A percentile compares a stretch with the other conserved stretches of the same genome.
These are phyloP conservation scores for Chenopodium suecicum DNA, from an alignment of 148 eudicot genomes.

Conservation along the genomic window DNA sequence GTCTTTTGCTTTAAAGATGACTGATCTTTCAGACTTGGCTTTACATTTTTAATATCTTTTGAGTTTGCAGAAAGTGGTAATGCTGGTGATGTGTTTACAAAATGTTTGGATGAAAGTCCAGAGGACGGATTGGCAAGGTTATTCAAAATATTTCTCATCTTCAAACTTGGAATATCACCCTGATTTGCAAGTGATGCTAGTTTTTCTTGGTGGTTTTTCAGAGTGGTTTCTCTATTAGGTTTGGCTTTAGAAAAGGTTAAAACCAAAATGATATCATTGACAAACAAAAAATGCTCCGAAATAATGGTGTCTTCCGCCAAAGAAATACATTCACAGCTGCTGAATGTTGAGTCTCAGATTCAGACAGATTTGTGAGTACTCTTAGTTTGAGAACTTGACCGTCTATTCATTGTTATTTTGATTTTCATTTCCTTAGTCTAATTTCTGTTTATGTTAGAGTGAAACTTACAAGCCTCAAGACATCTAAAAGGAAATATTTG, in stretches of 20 bases:
- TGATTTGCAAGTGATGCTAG: constrained; percentile 17
- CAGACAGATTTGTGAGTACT: constrained; percentile 68
- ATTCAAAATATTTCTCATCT: constrained; percentile 6
- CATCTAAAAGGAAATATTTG: constrained; percentile 57
- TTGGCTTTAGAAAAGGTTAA: constrained; percentile 66
- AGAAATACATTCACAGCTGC: constrained; percentile 60
- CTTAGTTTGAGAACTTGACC: constrained; percentile 4
- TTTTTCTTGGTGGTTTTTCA: constrained; percentile 37
- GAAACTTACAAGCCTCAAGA: constrained; percentile 51
- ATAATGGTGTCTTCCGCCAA: constrained; percentile 64
- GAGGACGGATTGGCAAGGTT: constrained; percentile 69
- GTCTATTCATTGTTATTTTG: background rate
- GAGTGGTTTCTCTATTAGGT: constrained; percentile 58
- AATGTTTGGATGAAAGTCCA: constrained; percentile 39
- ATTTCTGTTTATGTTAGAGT: constrained; percentile 48
- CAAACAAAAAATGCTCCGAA: constrained; percentile 69
- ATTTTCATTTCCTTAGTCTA: constrained; percentile 19
- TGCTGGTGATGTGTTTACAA: constrained; percentile 30
- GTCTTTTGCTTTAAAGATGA: constrained; percentile 7
- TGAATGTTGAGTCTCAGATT: constrained; percentile 70
- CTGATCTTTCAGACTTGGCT: background rate
- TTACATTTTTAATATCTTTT: background rate
- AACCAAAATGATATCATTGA: constrained; percentile 56
- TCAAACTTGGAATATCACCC: background rate
- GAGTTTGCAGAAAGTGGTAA: constrained; percentile 44